phyloP scores from a whole-genome alignment of 208 protist genomes.

The Trypanosoma lewisi region DNA sequence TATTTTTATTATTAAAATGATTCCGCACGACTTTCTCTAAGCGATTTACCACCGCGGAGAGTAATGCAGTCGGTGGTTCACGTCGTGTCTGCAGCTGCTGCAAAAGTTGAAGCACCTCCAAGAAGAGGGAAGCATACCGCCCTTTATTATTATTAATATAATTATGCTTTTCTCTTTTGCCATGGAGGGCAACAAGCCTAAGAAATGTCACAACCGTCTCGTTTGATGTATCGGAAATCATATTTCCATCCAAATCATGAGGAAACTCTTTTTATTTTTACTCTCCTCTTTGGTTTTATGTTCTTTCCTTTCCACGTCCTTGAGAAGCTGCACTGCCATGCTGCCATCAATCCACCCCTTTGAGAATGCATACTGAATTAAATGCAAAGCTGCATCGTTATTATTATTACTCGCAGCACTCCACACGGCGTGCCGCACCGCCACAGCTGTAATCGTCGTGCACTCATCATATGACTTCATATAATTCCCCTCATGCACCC shows the following conservation, averaged over 20 bases:
- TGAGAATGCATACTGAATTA: slow-evolving; percentile 17
- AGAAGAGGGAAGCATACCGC: slow-evolving; percentile 1
- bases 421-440: slow-evolving; percentile 18
- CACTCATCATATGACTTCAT: slow-evolving; percentile 1
- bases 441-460: slow-evolving; percentile 18
- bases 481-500: not conserved
- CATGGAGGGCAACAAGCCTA: slow-evolving; percentile 18
- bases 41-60: not conserved
- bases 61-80: slow-evolving; percentile 6
- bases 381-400: slow-evolving; percentile 6
- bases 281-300: not conserved
- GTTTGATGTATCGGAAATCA: not conserved
- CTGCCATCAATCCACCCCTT: slow-evolving; percentile 22
- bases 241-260: not conserved
- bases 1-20: no score
- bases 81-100: slow-evolving; percentile 14
- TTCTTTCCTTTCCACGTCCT: not conserved
- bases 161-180: not conserved
- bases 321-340: slow-evolving; percentile 20
- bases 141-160: not conserved
- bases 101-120: slow-evolving; percentile 15
- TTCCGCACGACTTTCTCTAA: slow-evolving; percentile 11
- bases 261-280: not conserved
- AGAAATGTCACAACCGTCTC: slow-evolving; percentile 10
- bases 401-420: slow-evolving; percentile 3